Percentiles rank a stretch among this genome's conserved stretches.
Evolutionary conservation across 2,329 filamentous ascomycete species (phyloP).

Genomic region (Cordyceps cicadae): DNA sequence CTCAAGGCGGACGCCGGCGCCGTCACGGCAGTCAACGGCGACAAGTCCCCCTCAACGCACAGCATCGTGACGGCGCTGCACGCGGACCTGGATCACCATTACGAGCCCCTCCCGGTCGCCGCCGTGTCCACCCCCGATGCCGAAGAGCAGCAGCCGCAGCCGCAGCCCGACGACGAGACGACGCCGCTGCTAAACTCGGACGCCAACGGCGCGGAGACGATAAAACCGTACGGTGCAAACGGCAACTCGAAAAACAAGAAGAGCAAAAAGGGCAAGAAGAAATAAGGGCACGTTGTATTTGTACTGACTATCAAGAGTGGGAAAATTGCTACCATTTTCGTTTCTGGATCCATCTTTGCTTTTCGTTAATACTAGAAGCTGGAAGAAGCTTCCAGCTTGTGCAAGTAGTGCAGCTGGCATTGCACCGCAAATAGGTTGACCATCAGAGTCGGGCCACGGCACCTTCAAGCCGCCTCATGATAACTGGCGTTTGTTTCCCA

Average conservation of each 20-base stretch:
- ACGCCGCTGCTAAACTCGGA: slow-evolving; percentile 23
- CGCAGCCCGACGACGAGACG: slow-evolving; percentile 18
- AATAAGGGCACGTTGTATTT: slow-evolving; percentile 13
- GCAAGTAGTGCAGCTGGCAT: neutral
- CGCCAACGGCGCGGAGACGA: slow-evolving; percentile 19
- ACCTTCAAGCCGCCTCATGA: neutral
- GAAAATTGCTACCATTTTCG: neutral
- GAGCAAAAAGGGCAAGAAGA: slow-evolving; percentile 31
- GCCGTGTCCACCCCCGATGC: neutral
- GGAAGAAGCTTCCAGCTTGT: neutral
- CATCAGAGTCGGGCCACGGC: neutral
- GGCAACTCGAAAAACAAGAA: slow-evolving; percentile 10
- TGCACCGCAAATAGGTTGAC: neutral
- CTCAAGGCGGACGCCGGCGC: slow-evolving; percentile 8
- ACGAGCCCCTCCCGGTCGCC: slow-evolving; percentile 15
- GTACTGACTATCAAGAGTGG: neutral
- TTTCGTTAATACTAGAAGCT: neutral
- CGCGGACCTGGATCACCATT: neutral
- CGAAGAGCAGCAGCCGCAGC: neutral
- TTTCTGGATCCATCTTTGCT: neutral
- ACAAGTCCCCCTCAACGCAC: neutral
- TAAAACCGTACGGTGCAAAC: slow-evolving; percentile 9
- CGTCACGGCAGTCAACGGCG: neutral
- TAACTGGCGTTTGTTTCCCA: neutral
- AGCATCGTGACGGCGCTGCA: slow-evolving; percentile 2